A percentile compares a stretch with the other conserved stretches of the same genome.
These are phyloP conservation scores for Stemphylium lycopersici DNA, from an alignment of 2,329 filamentous ascomycete genomes.

Conservation along the genomic window DNA sequence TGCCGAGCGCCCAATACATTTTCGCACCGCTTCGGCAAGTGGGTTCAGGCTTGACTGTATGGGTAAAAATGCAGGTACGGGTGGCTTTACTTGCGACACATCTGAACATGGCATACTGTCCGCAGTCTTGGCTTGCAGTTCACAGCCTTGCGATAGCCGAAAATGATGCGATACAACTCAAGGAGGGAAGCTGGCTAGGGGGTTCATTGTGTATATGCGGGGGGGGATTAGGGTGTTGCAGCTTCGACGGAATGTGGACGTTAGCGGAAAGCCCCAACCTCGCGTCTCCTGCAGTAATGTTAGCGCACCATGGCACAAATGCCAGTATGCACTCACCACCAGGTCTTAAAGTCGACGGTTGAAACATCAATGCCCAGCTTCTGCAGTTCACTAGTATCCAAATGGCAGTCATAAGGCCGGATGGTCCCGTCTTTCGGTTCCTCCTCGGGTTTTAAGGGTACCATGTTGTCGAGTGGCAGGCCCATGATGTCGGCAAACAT, in stretches of 20 bases:
- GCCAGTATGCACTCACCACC: conserved; percentile 66
- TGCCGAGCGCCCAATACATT: conserved; percentile 2
- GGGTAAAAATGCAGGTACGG: conserved; percentile 1
- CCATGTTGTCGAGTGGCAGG: conserved; percentile 70
- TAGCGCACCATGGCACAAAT: conserved; percentile 9
- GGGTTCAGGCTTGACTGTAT: not conserved
- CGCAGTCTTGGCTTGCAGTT: conserved; percentile 1
- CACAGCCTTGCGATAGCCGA: not conserved
- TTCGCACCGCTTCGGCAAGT: conserved; percentile 3
- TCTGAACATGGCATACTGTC: not conserved
- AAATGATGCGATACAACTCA: not conserved
- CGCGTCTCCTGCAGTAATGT: conserved; percentile 36
- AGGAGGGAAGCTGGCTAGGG: not conserved
- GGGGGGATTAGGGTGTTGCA: not conserved
- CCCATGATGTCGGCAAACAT: conserved; percentile 80
- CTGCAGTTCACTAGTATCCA: conserved; percentile 76
- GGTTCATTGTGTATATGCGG: not conserved
- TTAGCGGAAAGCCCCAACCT: conserved; percentile 39
- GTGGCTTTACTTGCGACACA: conserved; percentile 5
- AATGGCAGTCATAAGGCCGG: conserved; percentile 85
- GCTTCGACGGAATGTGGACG: not conserved
- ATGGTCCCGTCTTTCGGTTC: conserved; percentile 74
- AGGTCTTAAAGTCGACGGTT: conserved; percentile 76
- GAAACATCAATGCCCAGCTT: conserved; percentile 76
- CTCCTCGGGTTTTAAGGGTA: conserved; percentile 62